Base-by-base conservation (phyloP, 2,329 filamentous ascomycete species). In the Ascochyta pisi region DNA sequence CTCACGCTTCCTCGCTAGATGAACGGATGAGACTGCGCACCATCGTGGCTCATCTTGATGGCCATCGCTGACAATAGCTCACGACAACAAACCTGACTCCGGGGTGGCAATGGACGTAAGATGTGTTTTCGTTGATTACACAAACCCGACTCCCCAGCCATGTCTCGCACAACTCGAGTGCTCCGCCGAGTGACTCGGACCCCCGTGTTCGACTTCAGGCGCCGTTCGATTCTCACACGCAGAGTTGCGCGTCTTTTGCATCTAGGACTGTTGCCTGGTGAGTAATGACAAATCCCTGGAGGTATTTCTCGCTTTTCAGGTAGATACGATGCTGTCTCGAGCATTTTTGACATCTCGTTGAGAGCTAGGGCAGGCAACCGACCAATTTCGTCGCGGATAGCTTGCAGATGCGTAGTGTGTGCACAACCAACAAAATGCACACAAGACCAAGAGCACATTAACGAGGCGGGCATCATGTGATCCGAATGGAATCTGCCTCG, bases 401-500 rank as follows among this genome's bases (percentile, higher is more conserved):
- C 29, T 10, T 34, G 29, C 34, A 29, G 15, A 42, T 19, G 8
- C 15, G 24, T 9, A 4, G 12, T 19, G 6, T 15, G 6, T 22
- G 33, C 29, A n/a, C 33, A 19, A 19, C 19, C 19, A 34, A 34
- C 4, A 35, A 35, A n/a, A 35, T 16, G 33, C n/a, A 35, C 3
- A 31, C 8, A 12, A 34, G 26, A 33, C 19, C 10, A 33, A 26
- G 38, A 24, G 34, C n/a, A 45, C n/a, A 22, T n/a, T n/a, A 40
- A 31, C 27, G 22, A 40, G 29, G 45, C 46, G 15, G 4, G 24
- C 41, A 35, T 44, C 39, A 48, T 49, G 44, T 45, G 51, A 54
- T 23, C 33, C 31, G 52, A 46, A 31, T 44, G 29, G 31, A 55
- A n/a, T 56, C 53, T 56, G 53, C 53, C 53, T 56, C 53, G 53